These are phyloP conservation scores for sunflower (Helianthus annuus) DNA, from an alignment of 129 eudicot genomes.

Conservation along the genomic window DNA sequence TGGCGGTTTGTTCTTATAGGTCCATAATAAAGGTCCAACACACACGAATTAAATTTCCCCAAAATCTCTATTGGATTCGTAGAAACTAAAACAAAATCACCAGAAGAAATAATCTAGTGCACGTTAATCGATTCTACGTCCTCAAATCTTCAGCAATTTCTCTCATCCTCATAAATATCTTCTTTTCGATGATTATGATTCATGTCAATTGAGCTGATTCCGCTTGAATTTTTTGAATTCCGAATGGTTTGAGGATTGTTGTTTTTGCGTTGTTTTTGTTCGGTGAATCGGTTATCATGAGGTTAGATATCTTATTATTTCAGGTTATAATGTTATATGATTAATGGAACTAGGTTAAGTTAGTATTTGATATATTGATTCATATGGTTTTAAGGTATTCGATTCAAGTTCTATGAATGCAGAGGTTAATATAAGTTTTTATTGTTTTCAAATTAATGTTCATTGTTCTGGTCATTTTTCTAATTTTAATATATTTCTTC, in stretches of 20 bases:
- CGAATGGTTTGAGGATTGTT: background rate
- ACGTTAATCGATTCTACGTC: constrained; percentile 10
- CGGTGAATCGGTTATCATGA: background rate
- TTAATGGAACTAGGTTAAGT: background rate
- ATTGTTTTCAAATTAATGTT: background rate
- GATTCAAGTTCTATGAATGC: constrained; percentile 6
- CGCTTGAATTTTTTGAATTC: constrained; percentile 13
- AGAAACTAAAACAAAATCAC: background rate
- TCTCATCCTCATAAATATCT: background rate
- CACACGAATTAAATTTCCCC: constrained; percentile 1
- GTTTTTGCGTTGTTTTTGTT: background rate
- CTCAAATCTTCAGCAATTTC: constrained; percentile 22
- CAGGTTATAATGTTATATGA: constrained; percentile 8
- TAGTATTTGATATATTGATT: background rate
- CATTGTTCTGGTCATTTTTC: background rate
- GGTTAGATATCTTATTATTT: constrained; percentile 13
- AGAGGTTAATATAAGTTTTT: background rate
- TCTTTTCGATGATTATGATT: background rate
- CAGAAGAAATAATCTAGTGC: constrained; percentile 8
- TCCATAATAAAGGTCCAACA: constrained; percentile 22
- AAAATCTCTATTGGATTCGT: background rate
- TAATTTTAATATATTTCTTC: background rate
- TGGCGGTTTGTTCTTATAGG: constrained; percentile 28
- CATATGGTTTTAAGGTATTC: background rate
- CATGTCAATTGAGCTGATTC: constrained; percentile 3